Base-by-base conservation (phyloP, 2,329 filamentous ascomycete genomes). In the Microcyclospora tardicrescens region DNA sequence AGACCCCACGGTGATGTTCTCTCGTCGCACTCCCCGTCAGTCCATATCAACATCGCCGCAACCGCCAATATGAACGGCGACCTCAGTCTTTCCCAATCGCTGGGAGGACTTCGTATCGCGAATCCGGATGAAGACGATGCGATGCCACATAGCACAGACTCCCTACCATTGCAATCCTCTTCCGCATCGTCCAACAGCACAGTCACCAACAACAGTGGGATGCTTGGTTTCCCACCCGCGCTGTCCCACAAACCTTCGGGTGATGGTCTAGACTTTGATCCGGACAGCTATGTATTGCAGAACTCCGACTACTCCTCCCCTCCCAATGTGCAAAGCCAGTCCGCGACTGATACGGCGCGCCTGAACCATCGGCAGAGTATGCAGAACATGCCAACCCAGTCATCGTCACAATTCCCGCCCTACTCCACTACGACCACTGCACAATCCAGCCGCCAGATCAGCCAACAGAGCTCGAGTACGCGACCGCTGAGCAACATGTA, bases 41-140 rank as follows among this genome's bases (percentile, higher is more conserved):
- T 24, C 19, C 19, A 24, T 8, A 24, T 24, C 19, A 24, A 5
- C 19, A 24, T 24, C 19, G 19, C 19, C 19, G 19, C 19, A 24
- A 24, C 19, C 19, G 19, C 19, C 30, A 32, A n/a, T 61, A 95
- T 95, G 86, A 84, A 86, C 67, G 84, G 84, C 63, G 86, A 94
- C 68, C 68, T 94, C 60, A 93, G 84, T 64, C 77, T 96, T 50
- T 91, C 86, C 58, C 83, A 87, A 67, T 84, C 85, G 57, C 73
- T 96, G 56, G 91, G 91, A 57, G 89, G 89, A 55, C 71, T 98
- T 63, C 84, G 89, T 61, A 96, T 98, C 62, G 89, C 91, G 54
- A 98, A 96, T 62, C 89, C 89, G 39, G 87, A 95, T 66, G 78
- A 91, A 42, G 42, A 43, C 2, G 43, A 42, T 10, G 42, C 34